Conservation (phyloP, 768 basidiomycete species). For the Lactarius vividus region DNA sequence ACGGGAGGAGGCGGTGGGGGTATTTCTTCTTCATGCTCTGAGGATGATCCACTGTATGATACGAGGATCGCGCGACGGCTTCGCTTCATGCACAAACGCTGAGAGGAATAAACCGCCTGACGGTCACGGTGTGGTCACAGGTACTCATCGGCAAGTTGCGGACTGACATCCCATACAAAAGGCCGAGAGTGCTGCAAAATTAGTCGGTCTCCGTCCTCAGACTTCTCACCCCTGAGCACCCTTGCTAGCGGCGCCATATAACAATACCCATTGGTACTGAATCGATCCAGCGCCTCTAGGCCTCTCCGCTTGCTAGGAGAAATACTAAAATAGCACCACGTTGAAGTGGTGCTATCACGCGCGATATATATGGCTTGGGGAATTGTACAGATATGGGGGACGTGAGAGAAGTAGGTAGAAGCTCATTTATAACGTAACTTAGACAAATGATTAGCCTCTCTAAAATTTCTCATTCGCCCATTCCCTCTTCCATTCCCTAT, state of each 20-base stretch:
- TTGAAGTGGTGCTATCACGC: too few species aligned
- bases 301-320: not conserved
- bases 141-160: not conserved
- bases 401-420: not conserved
- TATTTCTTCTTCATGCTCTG: not conserved
- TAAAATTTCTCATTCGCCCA: not conserved
- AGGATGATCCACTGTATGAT: conserved; percentile 19
- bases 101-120: not conserved
- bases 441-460: not conserved
- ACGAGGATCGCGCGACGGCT: conserved; percentile 15
- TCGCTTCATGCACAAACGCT: conserved; percentile 19
- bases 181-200: too few species aligned
- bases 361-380: not conserved
- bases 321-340: not conserved
- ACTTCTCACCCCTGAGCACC: too few species aligned
- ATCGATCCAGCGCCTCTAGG: not conserved
- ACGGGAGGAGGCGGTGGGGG: conserved; percentile 1
- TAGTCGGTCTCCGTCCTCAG: too few species aligned
- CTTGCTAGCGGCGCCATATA: too few species aligned
- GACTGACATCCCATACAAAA: too few species aligned
- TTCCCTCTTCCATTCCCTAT: conserved; percentile 8
- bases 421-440: not conserved
- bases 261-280: not conserved
- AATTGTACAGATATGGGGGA: not conserved
- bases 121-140: not conserved